phyloP scores from a whole-genome alignment of 176 grass and related monocot species.

The Oryza meyeriana region DNA sequence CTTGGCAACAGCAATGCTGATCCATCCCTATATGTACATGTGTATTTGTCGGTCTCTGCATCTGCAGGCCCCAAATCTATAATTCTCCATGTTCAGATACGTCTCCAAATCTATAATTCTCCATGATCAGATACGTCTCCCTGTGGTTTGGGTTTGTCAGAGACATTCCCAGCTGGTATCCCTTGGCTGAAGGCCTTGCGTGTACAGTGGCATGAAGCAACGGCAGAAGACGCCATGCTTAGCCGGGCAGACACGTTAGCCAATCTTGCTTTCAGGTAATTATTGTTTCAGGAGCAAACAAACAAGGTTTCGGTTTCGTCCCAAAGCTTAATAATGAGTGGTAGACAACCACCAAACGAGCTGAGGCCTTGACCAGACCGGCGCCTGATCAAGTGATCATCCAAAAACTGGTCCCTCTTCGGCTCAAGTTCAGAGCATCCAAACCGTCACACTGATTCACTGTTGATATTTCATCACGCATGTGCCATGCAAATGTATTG shows the following conservation, averaged over 20 bases:
- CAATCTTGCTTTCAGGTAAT: slow-evolving; percentile 8
- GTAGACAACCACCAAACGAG: slow-evolving; percentile 12
- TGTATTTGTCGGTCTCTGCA: background rate
- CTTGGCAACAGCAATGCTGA: background rate
- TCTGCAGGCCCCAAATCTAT: background rate
- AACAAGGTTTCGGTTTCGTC: background rate
- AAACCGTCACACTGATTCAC: background rate
- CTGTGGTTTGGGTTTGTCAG: background rate
- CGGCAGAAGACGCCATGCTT: background rate
- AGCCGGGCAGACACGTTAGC: background rate
- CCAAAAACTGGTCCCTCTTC: background rate
- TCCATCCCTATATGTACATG: background rate
- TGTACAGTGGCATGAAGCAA: background rate
- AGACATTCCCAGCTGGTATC: background rate
- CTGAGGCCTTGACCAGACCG: slow-evolving; percentile 5
- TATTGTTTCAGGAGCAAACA: slow-evolving; percentile 25
- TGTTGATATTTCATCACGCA: background rate
- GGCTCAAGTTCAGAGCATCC: background rate
- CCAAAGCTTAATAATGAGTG: background rate
- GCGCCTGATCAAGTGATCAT: background rate
- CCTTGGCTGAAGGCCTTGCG: background rate
- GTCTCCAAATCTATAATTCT: background rate
- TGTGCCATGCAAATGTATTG: background rate
- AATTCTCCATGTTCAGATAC: background rate
- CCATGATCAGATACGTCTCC: background rate